Evolutionary conservation across 331 rosid species (phyloP).

Genomic region (Ulmus americana): DNA sequence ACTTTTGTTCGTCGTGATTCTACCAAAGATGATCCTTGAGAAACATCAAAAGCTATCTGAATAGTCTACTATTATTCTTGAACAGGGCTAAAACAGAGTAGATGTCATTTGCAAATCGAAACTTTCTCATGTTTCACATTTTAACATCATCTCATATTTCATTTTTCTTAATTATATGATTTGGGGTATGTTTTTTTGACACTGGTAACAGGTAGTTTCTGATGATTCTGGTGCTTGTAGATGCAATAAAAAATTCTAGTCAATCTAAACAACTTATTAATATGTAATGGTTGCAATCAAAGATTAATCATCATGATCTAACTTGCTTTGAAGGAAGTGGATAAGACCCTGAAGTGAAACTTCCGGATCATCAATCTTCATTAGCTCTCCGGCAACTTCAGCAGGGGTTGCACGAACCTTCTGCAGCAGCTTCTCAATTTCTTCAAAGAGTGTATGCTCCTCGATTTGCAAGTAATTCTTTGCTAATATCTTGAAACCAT

Average conservation of each 20-base stretch:
- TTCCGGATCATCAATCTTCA: slow-evolving; percentile 34
- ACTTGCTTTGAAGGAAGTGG: slow-evolving; percentile 34
- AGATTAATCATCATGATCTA: neutral
- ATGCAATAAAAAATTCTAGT: too few species aligned
- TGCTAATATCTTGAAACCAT: slow-evolving; percentile 40
- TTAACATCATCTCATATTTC: too few species aligned
- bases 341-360: slow-evolving; percentile 41
- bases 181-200: too few species aligned
- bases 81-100: slow-evolving; percentile 21
- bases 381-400: slow-evolving; percentile 50
- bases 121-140: too few species aligned
- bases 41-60: slow-evolving; percentile 77
- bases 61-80: neutral
- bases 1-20: slow-evolving; percentile 64
- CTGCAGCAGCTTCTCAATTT: slow-evolving; percentile 26
- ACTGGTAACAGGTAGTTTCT: too few species aligned
- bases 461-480: slow-evolving; percentile 39
- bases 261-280: too few species aligned
- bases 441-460: slow-evolving; percentile 29
- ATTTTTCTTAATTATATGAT: too few species aligned
- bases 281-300: too few species aligned
- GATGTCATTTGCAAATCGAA: slow-evolving; percentile 1
- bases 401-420: slow-evolving; percentile 47
- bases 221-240: too few species aligned
- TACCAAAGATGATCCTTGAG: slow-evolving; percentile 73